Conservation (phyloP, 805 yeast genomes). For the Kodamaea kaohsiungensis region DNA sequence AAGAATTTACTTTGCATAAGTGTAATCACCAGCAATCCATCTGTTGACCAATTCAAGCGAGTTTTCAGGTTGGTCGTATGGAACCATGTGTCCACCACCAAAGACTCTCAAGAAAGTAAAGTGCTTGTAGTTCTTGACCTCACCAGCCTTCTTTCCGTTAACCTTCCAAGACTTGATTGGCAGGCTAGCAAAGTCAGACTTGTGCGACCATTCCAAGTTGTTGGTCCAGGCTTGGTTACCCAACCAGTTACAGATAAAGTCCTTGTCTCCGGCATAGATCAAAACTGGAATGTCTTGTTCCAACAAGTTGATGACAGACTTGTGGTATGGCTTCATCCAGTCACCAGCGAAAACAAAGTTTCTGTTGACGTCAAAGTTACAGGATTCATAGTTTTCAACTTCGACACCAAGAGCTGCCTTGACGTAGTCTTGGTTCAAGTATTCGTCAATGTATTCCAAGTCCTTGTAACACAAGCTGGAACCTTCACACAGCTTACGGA, state of each 20-base stretch:
- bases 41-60: conserved; percentile 26
- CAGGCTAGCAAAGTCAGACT: conserved; percentile 45
- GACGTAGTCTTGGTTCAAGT: conserved; percentile 75
- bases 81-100: conserved; percentile 30
- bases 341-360: conserved; percentile 87
- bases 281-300: conserved; percentile 75
- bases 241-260: conserved; percentile 89
- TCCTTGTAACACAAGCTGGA: conserved; percentile 74
- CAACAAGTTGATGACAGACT: conserved; percentile 61
- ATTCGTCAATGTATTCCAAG: conserved; percentile 70
- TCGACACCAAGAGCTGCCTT: conserved; percentile 87
- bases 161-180: conserved; percentile 46
- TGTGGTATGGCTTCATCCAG: conserved; percentile 80
- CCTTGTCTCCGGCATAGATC: conserved; percentile 93
- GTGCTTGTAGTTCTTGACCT: conserved; percentile 31
- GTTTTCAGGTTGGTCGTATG: conserved; percentile 23
- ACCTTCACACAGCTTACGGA: conserved; percentile 77
- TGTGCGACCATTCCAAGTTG: conserved; percentile 63
- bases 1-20: neutral
- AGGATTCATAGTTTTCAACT: conserved; percentile 71
- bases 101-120: conserved; percentile 27
- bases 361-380: conserved; percentile 76
- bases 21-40: conserved; percentile 24
- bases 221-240: conserved; percentile 87
- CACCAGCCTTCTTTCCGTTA: conserved; percentile 35